Conservation (phyloP, 108 stramenopile species). For the Fragilaria radians region DNA sequence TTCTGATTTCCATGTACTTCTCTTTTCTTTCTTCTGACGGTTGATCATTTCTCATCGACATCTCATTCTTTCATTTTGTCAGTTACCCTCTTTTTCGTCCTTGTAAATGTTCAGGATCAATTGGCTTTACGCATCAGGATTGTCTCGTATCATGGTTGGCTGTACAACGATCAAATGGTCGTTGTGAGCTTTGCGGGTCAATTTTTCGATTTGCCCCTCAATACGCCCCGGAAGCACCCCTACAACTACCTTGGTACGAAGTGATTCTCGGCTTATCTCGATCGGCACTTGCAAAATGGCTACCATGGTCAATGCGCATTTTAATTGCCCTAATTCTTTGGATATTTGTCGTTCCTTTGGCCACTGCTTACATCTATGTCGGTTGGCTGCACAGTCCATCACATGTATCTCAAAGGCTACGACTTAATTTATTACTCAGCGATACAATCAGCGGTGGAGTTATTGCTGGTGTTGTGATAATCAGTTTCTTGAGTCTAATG, state of each 20-base stretch:
- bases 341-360: constrained; percentile 74
- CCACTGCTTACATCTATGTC: constrained; percentile 84
- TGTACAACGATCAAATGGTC: constrained; percentile 59
- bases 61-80: constrained; percentile 7
- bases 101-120: constrained; percentile 90
- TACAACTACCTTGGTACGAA: constrained; percentile 52
- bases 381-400: constrained; percentile 81
- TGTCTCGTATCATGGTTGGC: constrained; percentile 85
- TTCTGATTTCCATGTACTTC: too few species aligned
- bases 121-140: constrained; percentile 86
- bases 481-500: constrained; percentile 88
- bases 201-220: constrained; percentile 78
- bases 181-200: constrained; percentile 80
- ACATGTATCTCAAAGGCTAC: constrained; percentile 38
- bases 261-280: constrained; percentile 62
- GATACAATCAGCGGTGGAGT: constrained; percentile 78
- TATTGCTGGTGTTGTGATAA: constrained; percentile 67
- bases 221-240: constrained; percentile 76
- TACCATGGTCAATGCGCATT: constrained; percentile 65
- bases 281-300: constrained; percentile 56
- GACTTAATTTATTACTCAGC: constrained; percentile 36
- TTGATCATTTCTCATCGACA: neutral
- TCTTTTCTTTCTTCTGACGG: too few species aligned
- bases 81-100: constrained; percentile 73
- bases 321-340: constrained; percentile 58